A percentile compares a stretch with the other conserved stretches of the same genome.
These are phyloP conservation scores for Entoloma clypeatum DNA, from an alignment of 1,284 basidiomycete genomes.

Conservation along the genomic window DNA sequence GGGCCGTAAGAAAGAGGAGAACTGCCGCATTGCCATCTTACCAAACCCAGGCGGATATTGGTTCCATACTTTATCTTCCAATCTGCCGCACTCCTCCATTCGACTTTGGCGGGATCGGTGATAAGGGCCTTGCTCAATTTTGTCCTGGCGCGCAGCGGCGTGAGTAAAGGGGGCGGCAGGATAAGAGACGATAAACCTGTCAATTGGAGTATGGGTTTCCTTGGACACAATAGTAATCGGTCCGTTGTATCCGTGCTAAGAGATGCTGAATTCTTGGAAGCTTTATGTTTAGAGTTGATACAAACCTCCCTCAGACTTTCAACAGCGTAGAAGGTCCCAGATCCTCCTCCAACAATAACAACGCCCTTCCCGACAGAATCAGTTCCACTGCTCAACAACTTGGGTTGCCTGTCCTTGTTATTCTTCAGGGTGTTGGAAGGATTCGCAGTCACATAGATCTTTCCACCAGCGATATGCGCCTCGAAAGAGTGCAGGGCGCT, in stretches of 20 bases:
- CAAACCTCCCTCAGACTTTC: conserved; percentile 81
- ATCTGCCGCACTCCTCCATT: conserved; percentile 70
- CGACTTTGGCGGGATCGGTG: conserved; percentile 73
- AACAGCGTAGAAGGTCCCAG: conserved; percentile 75
- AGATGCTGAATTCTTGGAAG: too few relatives aligned
- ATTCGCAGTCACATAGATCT: conserved; percentile 81
- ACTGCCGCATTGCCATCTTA: conserved; percentile 32
- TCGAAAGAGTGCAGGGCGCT: conserved; percentile 83
- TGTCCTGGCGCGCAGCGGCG: conserved; percentile 57
- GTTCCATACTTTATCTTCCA: conserved; percentile 81
- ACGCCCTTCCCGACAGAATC: conserved; percentile 53
- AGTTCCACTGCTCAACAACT: conserved; percentile 40
- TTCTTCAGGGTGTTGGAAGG: conserved; percentile 63
- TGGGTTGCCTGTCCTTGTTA: conserved; percentile 62
- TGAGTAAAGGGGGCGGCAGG: not conserved
- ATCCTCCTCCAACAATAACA: conserved; percentile 87
- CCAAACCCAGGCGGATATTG: conserved; percentile 65
- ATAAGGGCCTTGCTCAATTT: conserved; percentile 88
- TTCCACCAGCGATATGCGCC: conserved; percentile 63
- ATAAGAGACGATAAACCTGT: conserved; percentile 49
- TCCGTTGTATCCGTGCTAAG: conserved; percentile 72
- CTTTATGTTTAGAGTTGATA: too few relatives aligned
- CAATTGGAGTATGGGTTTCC: conserved; percentile 83
- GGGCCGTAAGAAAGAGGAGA: conserved; percentile 5
- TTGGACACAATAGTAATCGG: conserved; percentile 79